Percentiles rank a stretch among this genome's conserved stretches.
Evolutionary conservation across 306 rosid genomes (phyloP).

Genomic region (Clitoria ternatea): DNA sequence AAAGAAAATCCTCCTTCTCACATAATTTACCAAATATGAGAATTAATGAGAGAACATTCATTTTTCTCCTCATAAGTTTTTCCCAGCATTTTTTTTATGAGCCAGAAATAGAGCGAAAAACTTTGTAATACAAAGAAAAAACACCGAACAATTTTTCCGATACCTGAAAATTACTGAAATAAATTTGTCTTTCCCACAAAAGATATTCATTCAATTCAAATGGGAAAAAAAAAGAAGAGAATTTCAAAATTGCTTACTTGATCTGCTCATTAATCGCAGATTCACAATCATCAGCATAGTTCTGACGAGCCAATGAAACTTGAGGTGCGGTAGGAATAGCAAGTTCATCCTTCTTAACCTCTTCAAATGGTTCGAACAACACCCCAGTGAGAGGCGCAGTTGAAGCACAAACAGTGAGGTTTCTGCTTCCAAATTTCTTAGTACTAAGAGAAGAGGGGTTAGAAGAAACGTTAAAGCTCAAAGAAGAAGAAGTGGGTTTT

Average conservation of each 20-base stretch:
- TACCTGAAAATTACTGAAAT: too few species aligned
- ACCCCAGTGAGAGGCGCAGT: conserved; percentile 28
- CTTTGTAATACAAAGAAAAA: too few species aligned
- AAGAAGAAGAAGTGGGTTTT: not conserved
- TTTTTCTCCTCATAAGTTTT: too few species aligned
- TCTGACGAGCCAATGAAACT: conserved; percentile 46
- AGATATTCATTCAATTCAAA: too few species aligned
- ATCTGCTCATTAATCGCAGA: conserved; percentile 48
- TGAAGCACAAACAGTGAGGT: conserved; percentile 33
- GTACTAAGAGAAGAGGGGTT: not conserved
- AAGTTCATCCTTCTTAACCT: conserved; percentile 35
- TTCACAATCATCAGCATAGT: conserved; percentile 35
- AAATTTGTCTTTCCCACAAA: too few species aligned
- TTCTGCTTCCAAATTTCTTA: conserved; percentile 12
- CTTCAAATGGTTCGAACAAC: conserved; percentile 47
- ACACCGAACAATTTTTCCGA: too few species aligned
- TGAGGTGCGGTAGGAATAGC: conserved; percentile 36
- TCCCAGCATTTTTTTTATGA: too few species aligned
- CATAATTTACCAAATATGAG: too few species aligned
- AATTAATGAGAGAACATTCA: too few species aligned
- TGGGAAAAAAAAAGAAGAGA: not conserved
- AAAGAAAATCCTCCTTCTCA: too few species aligned
- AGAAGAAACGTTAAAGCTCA: conserved; percentile 9
- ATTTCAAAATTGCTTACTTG: conserved; percentile 25
- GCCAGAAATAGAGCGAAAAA: too few species aligned